Percentiles rank a stretch among this genome's conserved stretches.
phyloP scores from a whole-genome alignment of 805 yeast species.

The Schwanniomyces pseudopolymorphus region DNA sequence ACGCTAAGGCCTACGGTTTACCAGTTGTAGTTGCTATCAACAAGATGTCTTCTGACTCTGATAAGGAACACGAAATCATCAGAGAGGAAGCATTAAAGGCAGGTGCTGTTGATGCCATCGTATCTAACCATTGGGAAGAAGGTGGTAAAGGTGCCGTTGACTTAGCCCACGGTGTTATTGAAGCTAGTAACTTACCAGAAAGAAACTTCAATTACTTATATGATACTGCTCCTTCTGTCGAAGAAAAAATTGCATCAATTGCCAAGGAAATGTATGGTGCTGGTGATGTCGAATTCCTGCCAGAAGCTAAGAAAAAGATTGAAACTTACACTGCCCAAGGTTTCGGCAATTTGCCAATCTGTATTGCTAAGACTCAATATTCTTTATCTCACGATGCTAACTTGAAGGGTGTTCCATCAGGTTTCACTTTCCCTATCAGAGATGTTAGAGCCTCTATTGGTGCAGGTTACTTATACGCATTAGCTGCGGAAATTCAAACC shows the following conservation, averaged over 20 bases:
- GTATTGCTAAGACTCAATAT: slow-evolving; percentile 85
- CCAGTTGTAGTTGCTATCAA: slow-evolving; percentile 84
- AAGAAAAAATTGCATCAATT: slow-evolving; percentile 63
- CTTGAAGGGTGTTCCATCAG: slow-evolving; percentile 81
- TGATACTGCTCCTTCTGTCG: slow-evolving; percentile 59
- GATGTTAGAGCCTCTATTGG: slow-evolving; percentile 78
- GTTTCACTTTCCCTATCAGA: slow-evolving; percentile 76
- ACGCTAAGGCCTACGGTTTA: slow-evolving; percentile 69
- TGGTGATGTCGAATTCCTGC: slow-evolving; percentile 63
- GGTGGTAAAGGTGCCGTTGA: slow-evolving; percentile 83
- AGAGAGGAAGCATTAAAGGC: slow-evolving; percentile 68
- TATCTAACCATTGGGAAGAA: slow-evolving; percentile 83
- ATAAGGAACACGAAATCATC: slow-evolving; percentile 65
- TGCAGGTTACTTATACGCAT: slow-evolving; percentile 81
- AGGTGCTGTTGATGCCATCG: slow-evolving; percentile 78
- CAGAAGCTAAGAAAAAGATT: slow-evolving; percentile 68
- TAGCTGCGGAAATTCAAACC: slow-evolving; percentile 84
- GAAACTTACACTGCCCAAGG: slow-evolving; percentile 71
- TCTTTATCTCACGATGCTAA: slow-evolving; percentile 81
- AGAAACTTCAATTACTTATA: slow-evolving; percentile 55
- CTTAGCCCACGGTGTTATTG: slow-evolving; percentile 68
- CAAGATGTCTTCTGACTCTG: slow-evolving; percentile 73
- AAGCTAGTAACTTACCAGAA: slow-evolving; percentile 51
- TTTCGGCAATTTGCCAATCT: slow-evolving; percentile 73
- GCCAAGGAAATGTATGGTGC: slow-evolving; percentile 82